A percentile compares a stretch with the other conserved stretches of the same genome.
Conservation (phyloP, 2,329 filamentous ascomycete genomes). For the Teratosphaeria gauchensis region DNA sequence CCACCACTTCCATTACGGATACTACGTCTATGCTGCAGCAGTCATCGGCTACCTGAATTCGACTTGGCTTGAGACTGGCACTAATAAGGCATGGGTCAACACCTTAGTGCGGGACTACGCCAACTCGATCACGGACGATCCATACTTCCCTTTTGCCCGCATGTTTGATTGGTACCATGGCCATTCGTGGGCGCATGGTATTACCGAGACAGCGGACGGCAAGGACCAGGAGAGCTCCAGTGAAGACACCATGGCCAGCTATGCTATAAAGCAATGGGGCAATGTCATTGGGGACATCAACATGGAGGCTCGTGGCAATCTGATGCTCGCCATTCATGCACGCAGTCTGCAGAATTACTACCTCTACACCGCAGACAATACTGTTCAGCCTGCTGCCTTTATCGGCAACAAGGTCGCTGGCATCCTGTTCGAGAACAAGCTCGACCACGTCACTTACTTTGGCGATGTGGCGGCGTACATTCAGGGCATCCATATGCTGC, state of each 20-base stretch:
- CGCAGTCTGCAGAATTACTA: slow-evolving; percentile 73
- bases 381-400: slow-evolving; percentile 63
- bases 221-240: slow-evolving; percentile 83
- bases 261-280: slow-evolving; percentile 93
- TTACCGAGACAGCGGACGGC: slow-evolving; percentile 61
- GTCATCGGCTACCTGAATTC: slow-evolving; percentile 73
- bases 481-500: slow-evolving; percentile 74
- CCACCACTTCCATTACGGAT: slow-evolving; percentile 59
- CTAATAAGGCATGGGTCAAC: slow-evolving; percentile 73
- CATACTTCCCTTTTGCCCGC: slow-evolving; percentile 70
- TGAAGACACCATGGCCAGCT: slow-evolving; percentile 80
- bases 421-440: slow-evolving; percentile 80
- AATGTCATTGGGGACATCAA: slow-evolving; percentile 61
- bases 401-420: slow-evolving; percentile 64
- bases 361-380: slow-evolving; percentile 63
- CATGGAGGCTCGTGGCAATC: slow-evolving; percentile 69
- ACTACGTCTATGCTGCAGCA: slow-evolving; percentile 80
- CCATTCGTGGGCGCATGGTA: slow-evolving; percentile 83
- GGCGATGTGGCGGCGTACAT: slow-evolving; percentile 37
- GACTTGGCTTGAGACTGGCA: slow-evolving; percentile 51
- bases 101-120: slow-evolving; percentile 73
- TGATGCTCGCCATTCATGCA: slow-evolving; percentile 72
- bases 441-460: slow-evolving; percentile 88
- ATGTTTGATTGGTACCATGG: slow-evolving; percentile 92
- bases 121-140: slow-evolving; percentile 62